Evolutionary conservation across 2,329 filamentous ascomycete genomes (phyloP).

Genomic region (Aspergillus luchuensis): DNA sequence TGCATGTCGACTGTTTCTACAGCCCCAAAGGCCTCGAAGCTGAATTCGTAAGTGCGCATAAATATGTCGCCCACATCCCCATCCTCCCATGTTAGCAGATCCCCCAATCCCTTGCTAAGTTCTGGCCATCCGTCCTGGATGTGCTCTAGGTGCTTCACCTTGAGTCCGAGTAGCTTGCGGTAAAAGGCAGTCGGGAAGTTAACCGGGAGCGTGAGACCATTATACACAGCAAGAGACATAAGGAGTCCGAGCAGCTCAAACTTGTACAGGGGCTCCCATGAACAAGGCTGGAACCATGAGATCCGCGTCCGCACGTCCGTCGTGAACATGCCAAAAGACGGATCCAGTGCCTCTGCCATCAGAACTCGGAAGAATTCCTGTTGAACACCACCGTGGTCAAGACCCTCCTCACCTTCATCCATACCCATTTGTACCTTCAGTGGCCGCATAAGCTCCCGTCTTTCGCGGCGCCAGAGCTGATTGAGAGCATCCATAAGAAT

Average conservation of each 20-base stretch:
- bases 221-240: conserved; percentile 89
- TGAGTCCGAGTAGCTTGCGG: conserved; percentile 70
- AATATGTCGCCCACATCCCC: conserved; percentile 81
- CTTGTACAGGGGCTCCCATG: conserved; percentile 81
- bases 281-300: conserved; percentile 84
- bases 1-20: conserved; percentile 59
- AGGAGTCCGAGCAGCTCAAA: conserved; percentile 86
- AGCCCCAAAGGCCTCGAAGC: conserved; percentile 60
- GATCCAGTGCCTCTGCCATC: conserved; percentile 76
- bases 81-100: conserved; percentile 76
- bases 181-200: conserved; percentile 88
- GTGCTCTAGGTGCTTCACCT: conserved; percentile 70
- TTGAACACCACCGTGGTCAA: conserved; percentile 92
- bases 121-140: conserved; percentile 88
- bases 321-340: conserved; percentile 75
- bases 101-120: conserved; percentile 71
- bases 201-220: conserved; percentile 85
- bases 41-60: conserved; percentile 83
- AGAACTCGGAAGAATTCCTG: conserved; percentile 92
- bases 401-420: conserved; percentile 79
- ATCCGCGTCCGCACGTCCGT: conserved; percentile 74
- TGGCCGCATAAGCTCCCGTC: conserved; percentile 77
- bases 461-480: conserved; percentile 85
- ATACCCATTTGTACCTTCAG: conserved; percentile 86
- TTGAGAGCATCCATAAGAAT: conserved; percentile 76